phyloP scores from a whole-genome alignment of 1,284 basidiomycete genomes.

The Irpex lacteus region DNA sequence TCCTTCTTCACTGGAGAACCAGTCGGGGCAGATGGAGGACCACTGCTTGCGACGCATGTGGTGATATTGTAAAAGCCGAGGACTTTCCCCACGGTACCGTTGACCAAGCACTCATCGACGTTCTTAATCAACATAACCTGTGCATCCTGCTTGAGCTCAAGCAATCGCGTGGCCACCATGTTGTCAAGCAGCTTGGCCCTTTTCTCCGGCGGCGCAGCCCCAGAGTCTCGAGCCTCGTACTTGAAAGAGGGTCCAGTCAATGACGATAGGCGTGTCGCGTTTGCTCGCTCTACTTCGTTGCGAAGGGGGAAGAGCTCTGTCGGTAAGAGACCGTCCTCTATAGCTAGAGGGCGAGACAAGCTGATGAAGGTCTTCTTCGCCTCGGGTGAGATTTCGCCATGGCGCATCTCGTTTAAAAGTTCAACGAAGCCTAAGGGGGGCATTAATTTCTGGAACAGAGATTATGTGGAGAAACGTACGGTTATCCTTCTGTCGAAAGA shows the following conservation, averaged over 20 bases:
- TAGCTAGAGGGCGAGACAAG: slow-evolving; percentile 39
- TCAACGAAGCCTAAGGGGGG: slow-evolving; percentile 71
- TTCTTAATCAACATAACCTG: slow-evolving; percentile 78
- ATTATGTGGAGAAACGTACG: slow-evolving; percentile 18
- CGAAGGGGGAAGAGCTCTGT: slow-evolving; percentile 68
- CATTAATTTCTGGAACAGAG: neutral
- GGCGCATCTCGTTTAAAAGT: slow-evolving; percentile 90
- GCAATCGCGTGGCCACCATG: slow-evolving; percentile 35
- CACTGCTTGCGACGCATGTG: slow-evolving; percentile 21
- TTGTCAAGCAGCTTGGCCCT: slow-evolving; percentile 35
- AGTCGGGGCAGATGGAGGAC: neutral
- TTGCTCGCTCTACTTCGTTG: slow-evolving; percentile 56
- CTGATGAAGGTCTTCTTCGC: slow-evolving; percentile 47
- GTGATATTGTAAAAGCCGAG: slow-evolving; percentile 30
- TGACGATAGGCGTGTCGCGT: slow-evolving; percentile 32
- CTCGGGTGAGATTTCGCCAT: slow-evolving; percentile 49
- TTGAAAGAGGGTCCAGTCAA: slow-evolving; percentile 22
- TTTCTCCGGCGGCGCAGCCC: slow-evolving; percentile 39
- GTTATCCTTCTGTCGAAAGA: slow-evolving; percentile 74
- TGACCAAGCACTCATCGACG: slow-evolving; percentile 38
- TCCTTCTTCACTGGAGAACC: slow-evolving; percentile 7
- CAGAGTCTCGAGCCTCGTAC: slow-evolving; percentile 41
- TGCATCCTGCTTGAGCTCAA: slow-evolving; percentile 45
- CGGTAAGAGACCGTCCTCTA: slow-evolving; percentile 45
- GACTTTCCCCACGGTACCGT: slow-evolving; percentile 35